These are phyloP conservation scores for Trichosporon coremiiforme DNA, from an alignment of 1,284 basidiomycete species.

Conservation along the genomic window DNA sequence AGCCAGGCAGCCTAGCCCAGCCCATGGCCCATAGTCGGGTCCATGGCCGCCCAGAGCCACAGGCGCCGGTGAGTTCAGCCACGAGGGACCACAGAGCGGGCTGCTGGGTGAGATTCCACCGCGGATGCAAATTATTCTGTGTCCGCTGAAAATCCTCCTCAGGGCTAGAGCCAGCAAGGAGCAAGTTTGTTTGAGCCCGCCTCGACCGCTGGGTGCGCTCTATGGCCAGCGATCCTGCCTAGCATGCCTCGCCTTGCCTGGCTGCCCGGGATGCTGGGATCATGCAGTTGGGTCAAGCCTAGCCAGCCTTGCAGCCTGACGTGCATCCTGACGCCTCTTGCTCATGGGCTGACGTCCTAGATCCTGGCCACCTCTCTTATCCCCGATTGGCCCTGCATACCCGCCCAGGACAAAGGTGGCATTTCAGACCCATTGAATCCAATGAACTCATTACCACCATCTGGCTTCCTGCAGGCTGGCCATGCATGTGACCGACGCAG, in stretches of 20 bases:
- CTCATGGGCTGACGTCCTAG: background rate
- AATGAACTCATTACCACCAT: background rate
- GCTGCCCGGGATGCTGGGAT: no score
- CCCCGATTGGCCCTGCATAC: background rate
- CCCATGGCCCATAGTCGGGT: background rate
- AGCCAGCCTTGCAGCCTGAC: no score
- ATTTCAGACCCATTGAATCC: constrained; percentile 6
- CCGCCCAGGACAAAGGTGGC: background rate
- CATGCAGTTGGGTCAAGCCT: no score
- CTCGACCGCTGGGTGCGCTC: background rate
- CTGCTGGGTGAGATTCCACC: background rate
- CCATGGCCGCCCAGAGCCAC: background rate
- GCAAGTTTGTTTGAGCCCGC: background rate
- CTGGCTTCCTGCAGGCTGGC: background rate
- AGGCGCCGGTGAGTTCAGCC: background rate
- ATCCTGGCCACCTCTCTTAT: background rate
- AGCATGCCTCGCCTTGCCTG: no score
- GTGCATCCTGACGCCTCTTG: background rate
- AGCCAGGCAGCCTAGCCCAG: background rate
- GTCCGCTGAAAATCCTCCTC: background rate
- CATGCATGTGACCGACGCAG: background rate
- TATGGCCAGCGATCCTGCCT: background rate
- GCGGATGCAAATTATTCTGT: background rate
- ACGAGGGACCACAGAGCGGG: background rate
- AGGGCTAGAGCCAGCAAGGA: background rate